These are phyloP conservation scores for Euphrasia confusa DNA, from an alignment of 257 asterid genomes.

Conservation along the genomic window DNA sequence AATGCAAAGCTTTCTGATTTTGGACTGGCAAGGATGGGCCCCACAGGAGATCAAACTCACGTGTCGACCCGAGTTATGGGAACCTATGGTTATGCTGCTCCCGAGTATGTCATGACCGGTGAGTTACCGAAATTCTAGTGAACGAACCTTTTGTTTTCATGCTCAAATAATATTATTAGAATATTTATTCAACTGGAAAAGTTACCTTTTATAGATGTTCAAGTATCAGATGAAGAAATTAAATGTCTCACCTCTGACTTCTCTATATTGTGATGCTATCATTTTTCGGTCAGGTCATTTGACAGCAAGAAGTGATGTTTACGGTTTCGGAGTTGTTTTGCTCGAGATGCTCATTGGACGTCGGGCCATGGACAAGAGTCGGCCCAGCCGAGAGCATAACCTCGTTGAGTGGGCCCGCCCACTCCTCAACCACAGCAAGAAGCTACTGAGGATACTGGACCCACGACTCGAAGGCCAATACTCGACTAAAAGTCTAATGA, in stretches of 20 bases:
- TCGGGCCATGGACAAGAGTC: conserved; percentile 83
- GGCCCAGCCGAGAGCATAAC: conserved; percentile 89
- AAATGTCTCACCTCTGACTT: too few relatives aligned
- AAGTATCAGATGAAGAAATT: too few relatives aligned
- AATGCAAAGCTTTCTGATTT: conserved; percentile 94
- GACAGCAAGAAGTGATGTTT: conserved; percentile 82
- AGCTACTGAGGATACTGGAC: conserved; percentile 68
- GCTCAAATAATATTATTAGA: too few relatives aligned
- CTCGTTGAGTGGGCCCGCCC: conserved; percentile 97
- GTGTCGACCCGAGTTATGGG: conserved; percentile 98
- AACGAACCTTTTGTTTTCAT: too few relatives aligned
- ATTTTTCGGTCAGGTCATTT: conserved; percentile 54
- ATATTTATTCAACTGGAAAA: too few relatives aligned
- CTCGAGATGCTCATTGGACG: conserved; percentile 91
- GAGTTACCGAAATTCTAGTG: conserved; percentile 25
- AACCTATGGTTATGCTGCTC: conserved; percentile 96
- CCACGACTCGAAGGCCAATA: conserved; percentile 92
- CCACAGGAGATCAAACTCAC: conserved; percentile 95
- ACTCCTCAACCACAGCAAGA: conserved; percentile 61
- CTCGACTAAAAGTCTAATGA: conserved; percentile 51
- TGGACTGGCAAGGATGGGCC: conserved; percentile 93
- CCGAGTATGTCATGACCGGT: conserved; percentile 99
- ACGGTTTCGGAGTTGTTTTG: conserved; percentile 88
- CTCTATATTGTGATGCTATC: too few relatives aligned
- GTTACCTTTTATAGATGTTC: too few relatives aligned